Base-by-base conservation (phyloP, 495 filamentous ascomycete genomes). In the Margaritispora aquatica region DNA sequence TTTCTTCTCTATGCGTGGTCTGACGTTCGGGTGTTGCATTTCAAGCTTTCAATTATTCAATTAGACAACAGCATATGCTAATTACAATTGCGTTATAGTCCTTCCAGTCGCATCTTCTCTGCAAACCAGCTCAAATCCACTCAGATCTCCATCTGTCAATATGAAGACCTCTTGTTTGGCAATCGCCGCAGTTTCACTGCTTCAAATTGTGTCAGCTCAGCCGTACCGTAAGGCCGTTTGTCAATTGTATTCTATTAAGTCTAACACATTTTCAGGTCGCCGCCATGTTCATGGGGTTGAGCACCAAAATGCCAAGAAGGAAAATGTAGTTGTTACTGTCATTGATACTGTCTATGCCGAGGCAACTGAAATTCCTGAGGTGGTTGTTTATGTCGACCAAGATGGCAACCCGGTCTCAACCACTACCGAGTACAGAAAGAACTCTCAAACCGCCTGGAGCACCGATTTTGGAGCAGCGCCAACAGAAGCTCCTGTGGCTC, bases 321-420 rank as follows among this genome's bases (percentile, higher is more conserved):
- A 72, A 59, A 67, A 61, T 27, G 59, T 60, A 20, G 59, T 66
- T 21, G 63, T 68, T 21, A 69, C 70, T 7, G 62, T 67, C 24
- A 57, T 71, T 29, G 68, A 69, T 26, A 73, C 68, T 19, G 74
- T 77, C 47, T 75, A 67, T 44, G 70, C 61, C 48, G 57, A 65
- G 19, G 69, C 66, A 22, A 66, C 52, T 10, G 26, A 52, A 20
- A 51, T 26, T 38, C 75, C 67, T 19, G 73, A 82, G 51, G 80
- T 87, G 19, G 73, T 87, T 26, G 80, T 89, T 61, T 87, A 78
- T 65, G 81, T 90, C 26, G 80, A 93, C 66, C 73, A 83, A 51
- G 59, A 82, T 54, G 86, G 87, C 55, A 74, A 81, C 8, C 74
- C 76, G 0, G 58, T 88, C 27, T 72, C 64, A 56, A 77, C 70